A percentile compares a stretch with the other conserved stretches of the same genome.
These are phyloP conservation scores for Linum tenue DNA, from an alignment of 345 rosid species.

Conservation along the genomic window DNA sequence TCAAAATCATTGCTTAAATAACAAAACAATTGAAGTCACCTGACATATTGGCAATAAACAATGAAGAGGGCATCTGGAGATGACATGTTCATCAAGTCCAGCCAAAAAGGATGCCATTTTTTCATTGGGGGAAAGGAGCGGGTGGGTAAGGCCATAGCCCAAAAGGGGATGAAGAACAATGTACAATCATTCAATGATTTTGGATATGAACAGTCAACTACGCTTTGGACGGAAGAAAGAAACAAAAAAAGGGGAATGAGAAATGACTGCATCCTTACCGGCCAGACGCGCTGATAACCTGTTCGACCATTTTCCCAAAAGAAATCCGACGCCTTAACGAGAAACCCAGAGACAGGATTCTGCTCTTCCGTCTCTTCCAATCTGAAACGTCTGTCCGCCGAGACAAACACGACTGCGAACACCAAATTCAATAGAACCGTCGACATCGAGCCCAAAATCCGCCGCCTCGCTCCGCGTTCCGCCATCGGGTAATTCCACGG, in stretches of 20 bases:
- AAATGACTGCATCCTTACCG: conserved; percentile 24
- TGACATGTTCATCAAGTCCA: too few relatives aligned
- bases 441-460: conserved; percentile 28
- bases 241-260: neutral
- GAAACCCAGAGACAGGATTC: conserved; percentile 15
- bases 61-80: too few relatives aligned
- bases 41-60: too few relatives aligned
- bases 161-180: neutral
- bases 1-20: too few relatives aligned
- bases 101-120: too few relatives aligned
- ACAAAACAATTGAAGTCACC: too few relatives aligned
- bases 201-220: neutral
- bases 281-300: conserved; percentile 68
- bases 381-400: conserved; percentile 45
- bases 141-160: too few relatives aligned
- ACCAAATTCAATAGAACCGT: conserved; percentile 23
- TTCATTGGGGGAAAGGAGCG: too few relatives aligned
- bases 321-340: conserved; percentile 23
- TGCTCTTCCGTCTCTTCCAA: conserved; percentile 12
- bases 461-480: conserved; percentile 31
- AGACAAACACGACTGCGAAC: conserved; percentile 39
- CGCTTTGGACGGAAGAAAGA: neutral
- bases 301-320: conserved; percentile 39
- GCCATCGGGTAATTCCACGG: conserved; percentile 24
- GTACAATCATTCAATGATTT: too few relatives aligned